phyloP scores from a whole-genome alignment of 352 stramenopile genomes.

The Globisporangium cylindrosporum region DNA sequence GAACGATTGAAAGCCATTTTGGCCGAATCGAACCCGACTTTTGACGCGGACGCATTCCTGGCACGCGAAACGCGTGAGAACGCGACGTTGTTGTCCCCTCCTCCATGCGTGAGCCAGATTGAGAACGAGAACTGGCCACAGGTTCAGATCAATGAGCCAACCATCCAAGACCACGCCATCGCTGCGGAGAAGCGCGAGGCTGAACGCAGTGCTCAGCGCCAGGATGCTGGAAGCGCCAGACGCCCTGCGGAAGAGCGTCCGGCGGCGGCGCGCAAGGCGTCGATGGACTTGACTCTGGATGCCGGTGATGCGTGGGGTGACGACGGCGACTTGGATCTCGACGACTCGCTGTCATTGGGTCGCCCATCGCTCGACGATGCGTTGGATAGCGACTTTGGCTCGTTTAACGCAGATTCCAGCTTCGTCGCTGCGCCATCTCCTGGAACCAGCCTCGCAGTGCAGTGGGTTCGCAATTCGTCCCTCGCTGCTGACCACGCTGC shows the following conservation, averaged over 20 bases:
- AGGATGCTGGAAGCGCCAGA: slow-evolving; percentile 32
- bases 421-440: slow-evolving; percentile 92
- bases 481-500: slow-evolving; percentile 97
- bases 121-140: slow-evolving; percentile 97
- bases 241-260: slow-evolving; percentile 41
- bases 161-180: slow-evolving; percentile 79
- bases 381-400: slow-evolving; percentile 55
- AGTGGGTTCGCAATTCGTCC: slow-evolving; percentile 96
- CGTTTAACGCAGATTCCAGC: slow-evolving; percentile 26
- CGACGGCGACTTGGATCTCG: slow-evolving; percentile 86
- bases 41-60: slow-evolving; percentile 67
- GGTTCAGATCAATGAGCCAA: slow-evolving; percentile 92
- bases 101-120: slow-evolving; percentile 90
- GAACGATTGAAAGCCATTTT: slow-evolving; percentile 91
- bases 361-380: slow-evolving; percentile 48
- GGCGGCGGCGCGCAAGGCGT: slow-evolving; percentile 47
- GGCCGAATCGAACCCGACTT: slow-evolving; percentile 86
- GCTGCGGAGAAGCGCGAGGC: slow-evolving; percentile 79
- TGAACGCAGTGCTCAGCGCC: slow-evolving; percentile 62
- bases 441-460: slow-evolving; percentile 84
- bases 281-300: slow-evolving; percentile 73
- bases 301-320: slow-evolving; percentile 74
- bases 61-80: slow-evolving; percentile 59
- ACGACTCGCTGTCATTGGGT: slow-evolving; percentile 62
- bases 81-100: slow-evolving; percentile 90